Evolutionary conservation across 129 eudicot genomes (phyloP), one percentile per base, ranked within the genome.

Genomic region (Artemisia annua): DNA sequence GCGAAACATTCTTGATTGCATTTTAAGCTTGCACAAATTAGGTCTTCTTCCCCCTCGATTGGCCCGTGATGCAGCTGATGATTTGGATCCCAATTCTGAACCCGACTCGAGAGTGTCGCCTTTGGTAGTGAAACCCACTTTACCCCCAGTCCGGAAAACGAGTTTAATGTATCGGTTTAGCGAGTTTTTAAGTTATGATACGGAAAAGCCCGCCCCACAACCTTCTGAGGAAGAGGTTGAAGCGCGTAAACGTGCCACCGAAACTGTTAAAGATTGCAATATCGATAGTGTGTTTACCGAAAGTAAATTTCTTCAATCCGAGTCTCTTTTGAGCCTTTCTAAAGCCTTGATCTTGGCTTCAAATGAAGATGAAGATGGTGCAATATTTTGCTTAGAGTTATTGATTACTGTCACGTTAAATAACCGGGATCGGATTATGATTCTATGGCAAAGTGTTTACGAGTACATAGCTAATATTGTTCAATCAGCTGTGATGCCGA

Each of bases 241-340:
- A 58, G 94, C 94, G 68, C 94, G 80, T 15, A 91, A 90, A 35
- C 86, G 82, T 7, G 82, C 91, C 43, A 89, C 75, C 5, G 87
- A 87, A 85, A 81, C 86, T 6, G 82, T 90, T 56, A 88, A 87
- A 63, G 86, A 81, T 69, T 90, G 96, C 30, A 94, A 81, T 69
- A 83, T 90, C 9, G 96, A 90, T 63, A 85, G 64, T 57, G 87
- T 90, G 48, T 87, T 90, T 66, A 81, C 91, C 0, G 96, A 90
- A 73, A 87, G 94, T 68, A 90, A 87, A 79, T 90, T 90, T 80
- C 84, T 90, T 75, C 96, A 90, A 72, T 88, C 94, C n/a, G 94
- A 90, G 17, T 90, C 96, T 52, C 84, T 90, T 43, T 79, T 65
- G 28, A 82, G 84, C 69, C 94, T 90, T 43, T 87, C 83, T 10